Conservation (phyloP, 1,284 basidiomycete species). For the Apiotrichum porosum region DNA sequence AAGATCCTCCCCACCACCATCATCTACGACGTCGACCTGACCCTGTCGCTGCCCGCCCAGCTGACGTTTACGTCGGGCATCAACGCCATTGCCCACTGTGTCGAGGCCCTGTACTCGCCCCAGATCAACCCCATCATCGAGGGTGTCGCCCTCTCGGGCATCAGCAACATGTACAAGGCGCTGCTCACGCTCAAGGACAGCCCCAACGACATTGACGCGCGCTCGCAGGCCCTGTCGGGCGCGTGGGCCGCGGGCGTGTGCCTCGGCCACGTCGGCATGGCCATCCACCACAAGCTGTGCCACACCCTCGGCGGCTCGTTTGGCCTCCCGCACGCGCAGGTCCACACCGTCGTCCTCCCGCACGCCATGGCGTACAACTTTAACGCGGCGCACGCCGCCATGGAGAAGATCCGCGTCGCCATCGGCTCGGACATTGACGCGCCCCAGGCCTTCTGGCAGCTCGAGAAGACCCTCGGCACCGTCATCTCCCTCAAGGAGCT, state of each 20-base stretch:
- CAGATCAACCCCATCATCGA: constrained; percentile 52
- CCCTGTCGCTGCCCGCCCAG: constrained; percentile 48
- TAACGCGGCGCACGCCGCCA: constrained; percentile 43
- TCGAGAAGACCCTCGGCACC: constrained; percentile 50
- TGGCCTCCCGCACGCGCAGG: constrained; percentile 53
- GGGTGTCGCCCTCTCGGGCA: constrained; percentile 50
- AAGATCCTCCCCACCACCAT: constrained; percentile 52
- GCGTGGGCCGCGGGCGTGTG: constrained; percentile 52
- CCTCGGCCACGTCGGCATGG: constrained; percentile 50
- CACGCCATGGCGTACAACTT: constrained; percentile 53
- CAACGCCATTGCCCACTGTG: constrained; percentile 53
- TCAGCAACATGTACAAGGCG: constrained; percentile 45
- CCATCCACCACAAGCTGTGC: constrained; percentile 54
- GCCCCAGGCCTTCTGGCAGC: constrained; percentile 49
- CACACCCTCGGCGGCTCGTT: constrained; percentile 52
- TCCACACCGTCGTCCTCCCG: constrained; percentile 53
- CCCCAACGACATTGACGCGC: constrained; percentile 44
- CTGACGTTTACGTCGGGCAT: constrained; percentile 52
- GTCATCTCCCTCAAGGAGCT: constrained; percentile 49
- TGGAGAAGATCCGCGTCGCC: constrained; percentile 45
- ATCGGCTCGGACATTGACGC: constrained; percentile 40
- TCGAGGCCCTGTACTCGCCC: constrained; percentile 50
- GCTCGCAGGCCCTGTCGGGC: constrained; percentile 50
- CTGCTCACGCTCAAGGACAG: constrained; percentile 45
- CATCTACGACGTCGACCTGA: constrained; percentile 53